A percentile compares a stretch with the other conserved stretches of the same genome.
Conservation (phyloP, 1,284 basidiomycete genomes). For the Puccinia polysora region DNA sequence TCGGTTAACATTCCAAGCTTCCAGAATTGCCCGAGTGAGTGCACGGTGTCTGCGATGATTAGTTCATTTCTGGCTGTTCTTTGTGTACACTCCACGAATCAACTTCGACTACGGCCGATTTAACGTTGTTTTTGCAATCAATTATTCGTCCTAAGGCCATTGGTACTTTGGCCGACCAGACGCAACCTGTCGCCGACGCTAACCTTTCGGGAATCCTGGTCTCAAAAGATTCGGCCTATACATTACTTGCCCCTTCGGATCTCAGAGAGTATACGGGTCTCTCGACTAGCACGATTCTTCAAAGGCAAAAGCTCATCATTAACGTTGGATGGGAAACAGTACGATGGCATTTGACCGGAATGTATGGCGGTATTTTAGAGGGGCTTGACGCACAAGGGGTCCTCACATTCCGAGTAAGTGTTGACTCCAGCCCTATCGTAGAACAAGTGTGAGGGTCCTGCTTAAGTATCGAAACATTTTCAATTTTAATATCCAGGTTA, state of each 20-base stretch:
- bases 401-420: constrained; percentile 69
- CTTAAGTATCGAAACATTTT: constrained; percentile 46
- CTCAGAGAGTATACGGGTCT: constrained; percentile 93
- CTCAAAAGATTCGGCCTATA: constrained; percentile 96
- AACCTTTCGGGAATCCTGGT: constrained; percentile 79
- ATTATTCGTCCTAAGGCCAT: constrained; percentile 71
- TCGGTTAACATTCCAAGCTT: constrained; percentile 81
- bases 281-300: constrained; percentile 82
- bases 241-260: constrained; percentile 87
- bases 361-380: constrained; percentile 88
- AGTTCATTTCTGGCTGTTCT: neutral
- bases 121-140: no score
- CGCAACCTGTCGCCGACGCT: constrained; percentile 63
- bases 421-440: constrained; percentile 1
- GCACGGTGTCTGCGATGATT: no score
- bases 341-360: constrained; percentile 92
- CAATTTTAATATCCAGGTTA: constrained; percentile 61
- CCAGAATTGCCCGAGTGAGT: constrained; percentile 84
- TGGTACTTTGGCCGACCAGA: constrained; percentile 67
- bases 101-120: neutral
- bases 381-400: constrained; percentile 72
- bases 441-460: constrained; percentile 46
- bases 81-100: neutral
- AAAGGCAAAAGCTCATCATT: constrained; percentile 76
- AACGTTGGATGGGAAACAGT: constrained; percentile 87